Base-by-base conservation (phyloP, 768 basidiomycete species). In the Leucosporidium yakuticum region DNA sequence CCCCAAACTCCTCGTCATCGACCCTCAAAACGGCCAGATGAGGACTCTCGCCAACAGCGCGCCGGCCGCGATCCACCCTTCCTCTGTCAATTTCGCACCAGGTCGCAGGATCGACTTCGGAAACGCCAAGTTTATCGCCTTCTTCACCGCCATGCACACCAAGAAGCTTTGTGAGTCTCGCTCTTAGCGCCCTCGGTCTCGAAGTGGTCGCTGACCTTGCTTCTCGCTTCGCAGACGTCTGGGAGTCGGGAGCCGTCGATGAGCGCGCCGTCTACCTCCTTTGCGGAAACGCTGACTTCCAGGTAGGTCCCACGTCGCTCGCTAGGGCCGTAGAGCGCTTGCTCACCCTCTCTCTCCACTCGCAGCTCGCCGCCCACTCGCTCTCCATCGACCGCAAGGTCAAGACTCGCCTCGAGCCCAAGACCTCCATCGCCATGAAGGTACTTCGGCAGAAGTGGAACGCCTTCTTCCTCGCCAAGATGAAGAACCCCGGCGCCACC, bases 241-340 rank as follows among this genome's bases (percentile, higher is more conserved):
- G 92, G 92, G 95, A 98, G 78, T 91, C 88, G 0, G 87, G 90
- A 9, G 90, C 92, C 8, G 85, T 90, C 12, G 90, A 96, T 70
- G 90, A 95, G 73, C 78, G 89, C 32, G 85, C 90, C 6, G 77
- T 98, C 61, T 76, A 91, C 32, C 81, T 97, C 23, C 80, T 97
- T 1, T 97, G 93, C 67, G 95, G 95, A 14, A 95, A 97, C 69
- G 81, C 84, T 29, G 95, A 97, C 65, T 88, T 90, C 81, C 93
- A 88, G 61, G 70, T 71, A 17, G 21, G 68, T 62, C 27, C 17
- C 25, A n/a, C 55, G 62, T 20, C 29, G 29, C 61, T 29, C 21
- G 2, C 7, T 34, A 20, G 17, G 7, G 29, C 19, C 6, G 15
- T 11, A 11, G 5, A 29, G 12, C 6, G 29, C 20, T 25, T 3